Percentiles rank a stretch among this genome's conserved stretches.
Conservation (phyloP, 805 yeast genomes). For the Metschnikowia similis region DNA sequence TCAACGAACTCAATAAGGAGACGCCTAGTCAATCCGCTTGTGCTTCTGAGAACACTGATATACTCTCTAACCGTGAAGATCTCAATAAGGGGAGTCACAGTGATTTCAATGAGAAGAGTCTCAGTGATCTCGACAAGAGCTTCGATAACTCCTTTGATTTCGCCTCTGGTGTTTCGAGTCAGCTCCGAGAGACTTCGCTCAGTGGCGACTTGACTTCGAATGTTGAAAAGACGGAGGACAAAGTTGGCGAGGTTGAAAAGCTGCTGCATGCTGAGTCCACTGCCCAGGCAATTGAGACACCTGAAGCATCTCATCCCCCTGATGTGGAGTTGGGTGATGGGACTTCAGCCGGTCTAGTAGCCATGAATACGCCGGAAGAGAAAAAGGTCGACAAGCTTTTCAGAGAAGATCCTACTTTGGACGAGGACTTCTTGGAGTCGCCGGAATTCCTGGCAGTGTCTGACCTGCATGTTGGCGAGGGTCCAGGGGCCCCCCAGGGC, state of each 20-base stretch:
- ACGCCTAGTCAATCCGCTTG: background rate
- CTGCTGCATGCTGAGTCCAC: background rate
- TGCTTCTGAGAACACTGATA: background rate
- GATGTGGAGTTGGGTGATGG: background rate
- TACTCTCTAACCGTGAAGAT: background rate
- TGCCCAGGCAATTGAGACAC: background rate
- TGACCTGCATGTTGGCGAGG: background rate
- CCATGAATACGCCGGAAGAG: background rate
- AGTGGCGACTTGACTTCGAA: background rate
- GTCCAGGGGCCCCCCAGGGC: background rate
- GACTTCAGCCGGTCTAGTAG: background rate
- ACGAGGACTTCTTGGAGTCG: slow-evolving; percentile 2
- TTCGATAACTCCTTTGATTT: background rate
- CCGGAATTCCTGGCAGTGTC: background rate
- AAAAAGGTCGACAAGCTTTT: background rate
- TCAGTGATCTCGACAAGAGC: background rate
- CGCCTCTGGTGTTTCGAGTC: background rate
- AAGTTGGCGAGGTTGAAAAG: background rate
- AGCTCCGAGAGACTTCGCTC: background rate
- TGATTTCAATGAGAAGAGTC: background rate
- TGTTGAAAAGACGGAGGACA: background rate
- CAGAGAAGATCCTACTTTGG: background rate
- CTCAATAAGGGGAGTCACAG: background rate
- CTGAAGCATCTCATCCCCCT: background rate
- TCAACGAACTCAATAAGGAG: background rate